Conservation (phyloP, 2,329 filamentous ascomycete species). For the Penicillium brasilianum region DNA sequence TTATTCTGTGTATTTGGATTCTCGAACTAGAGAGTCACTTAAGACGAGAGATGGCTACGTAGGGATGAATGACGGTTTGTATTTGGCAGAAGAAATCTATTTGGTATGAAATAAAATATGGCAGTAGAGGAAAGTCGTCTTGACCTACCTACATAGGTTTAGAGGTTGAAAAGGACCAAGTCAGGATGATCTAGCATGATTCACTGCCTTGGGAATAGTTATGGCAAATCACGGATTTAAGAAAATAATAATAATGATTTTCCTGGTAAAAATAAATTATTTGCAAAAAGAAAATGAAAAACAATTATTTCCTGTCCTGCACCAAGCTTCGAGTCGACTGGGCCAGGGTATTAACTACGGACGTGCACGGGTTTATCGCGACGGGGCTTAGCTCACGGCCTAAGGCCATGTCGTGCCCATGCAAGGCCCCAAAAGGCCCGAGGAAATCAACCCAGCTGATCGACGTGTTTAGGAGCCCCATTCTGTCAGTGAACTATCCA, state of each 20-base stretch:
- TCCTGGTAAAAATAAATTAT: neutral
- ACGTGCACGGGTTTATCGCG: conserved; percentile 24
- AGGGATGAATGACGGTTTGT: neutral
- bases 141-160: neutral
- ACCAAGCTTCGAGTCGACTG: conserved; percentile 31
- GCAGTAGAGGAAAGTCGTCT: neutral
- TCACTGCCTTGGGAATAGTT: neutral
- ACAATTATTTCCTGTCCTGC: conserved; percentile 7
- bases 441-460: conserved; percentile 26
- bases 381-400: conserved; percentile 27
- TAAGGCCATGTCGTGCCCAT: conserved; percentile 15
- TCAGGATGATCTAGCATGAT: conserved; percentile 1
- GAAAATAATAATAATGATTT: neutral
- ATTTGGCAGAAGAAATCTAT: neutral
- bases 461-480: conserved; percentile 29
- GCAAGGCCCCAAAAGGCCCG: conserved; percentile 24
- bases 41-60: neutral
- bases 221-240: neutral
- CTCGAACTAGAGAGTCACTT: neutral
- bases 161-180: neutral
- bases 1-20: neutral
- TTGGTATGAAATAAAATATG: neutral
- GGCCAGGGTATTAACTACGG: conserved; percentile 18
- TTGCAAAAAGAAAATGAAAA: too few relatives aligned
- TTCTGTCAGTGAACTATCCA: neutral